Percentiles rank a stretch among this genome's conserved stretches.
Conservation (phyloP, 2,329 filamentous ascomycete species). For the Aureobasidium subglaciale region DNA sequence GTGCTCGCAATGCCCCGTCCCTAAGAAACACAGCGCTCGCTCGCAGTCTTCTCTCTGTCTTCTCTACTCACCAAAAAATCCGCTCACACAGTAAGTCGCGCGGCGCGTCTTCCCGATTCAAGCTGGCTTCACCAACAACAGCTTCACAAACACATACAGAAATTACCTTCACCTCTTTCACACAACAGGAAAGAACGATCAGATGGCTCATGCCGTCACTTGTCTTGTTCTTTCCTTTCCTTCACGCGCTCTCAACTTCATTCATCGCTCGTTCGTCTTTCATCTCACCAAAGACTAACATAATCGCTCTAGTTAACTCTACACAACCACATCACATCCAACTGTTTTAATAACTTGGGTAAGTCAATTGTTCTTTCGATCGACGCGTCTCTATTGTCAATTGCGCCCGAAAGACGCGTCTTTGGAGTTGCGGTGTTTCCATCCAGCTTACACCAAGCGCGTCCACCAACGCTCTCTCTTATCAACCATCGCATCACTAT, state of each 20-base stretch:
- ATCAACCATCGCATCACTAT: slow-evolving; percentile 3
- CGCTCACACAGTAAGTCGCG: slow-evolving; percentile 6
- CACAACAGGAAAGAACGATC: not conserved
- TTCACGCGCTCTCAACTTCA: not conserved
- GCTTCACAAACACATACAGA: not conserved
- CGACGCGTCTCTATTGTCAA: not conserved
- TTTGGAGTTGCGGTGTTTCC: not conserved
- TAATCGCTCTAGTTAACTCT: not conserved
- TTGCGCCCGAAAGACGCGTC: slow-evolving; percentile 11
- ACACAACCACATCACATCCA: slow-evolving; percentile 3
- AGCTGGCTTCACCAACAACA: not conserved
- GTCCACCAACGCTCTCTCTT: not conserved
- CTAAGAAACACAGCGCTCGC: too few relatives aligned
- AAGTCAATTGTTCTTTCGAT: not conserved
- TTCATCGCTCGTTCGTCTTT: not conserved
- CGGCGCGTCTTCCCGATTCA: not conserved
- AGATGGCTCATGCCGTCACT: slow-evolving; percentile 2
- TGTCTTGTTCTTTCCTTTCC: not conserved
- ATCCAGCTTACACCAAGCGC: not conserved
- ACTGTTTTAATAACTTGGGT: slow-evolving; percentile 7
- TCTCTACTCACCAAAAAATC: not conserved
- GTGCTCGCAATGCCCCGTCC: too few relatives aligned
- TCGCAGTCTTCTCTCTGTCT: not conserved
- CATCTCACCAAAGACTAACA: slow-evolving; percentile 1
- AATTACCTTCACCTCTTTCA: not conserved